Evolutionary conservation across 306 rosid genomes (phyloP).

Genomic region (Prunus salicina): DNA sequence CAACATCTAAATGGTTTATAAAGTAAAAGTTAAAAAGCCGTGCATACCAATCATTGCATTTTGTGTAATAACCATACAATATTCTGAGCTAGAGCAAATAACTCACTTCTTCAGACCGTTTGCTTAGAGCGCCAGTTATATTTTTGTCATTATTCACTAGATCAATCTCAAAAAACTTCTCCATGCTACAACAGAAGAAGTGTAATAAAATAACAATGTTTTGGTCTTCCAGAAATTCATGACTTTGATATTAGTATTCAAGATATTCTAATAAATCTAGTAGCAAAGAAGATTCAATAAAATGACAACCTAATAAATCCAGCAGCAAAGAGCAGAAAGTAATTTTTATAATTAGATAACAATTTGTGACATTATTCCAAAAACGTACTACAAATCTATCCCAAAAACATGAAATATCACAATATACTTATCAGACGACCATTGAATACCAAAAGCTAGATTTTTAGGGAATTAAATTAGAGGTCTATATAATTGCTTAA

Average conservation of each 20-base stretch:
- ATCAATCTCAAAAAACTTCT: slow-evolving; percentile 32
- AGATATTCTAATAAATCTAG: not conserved
- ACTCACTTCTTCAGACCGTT: slow-evolving; percentile 48
- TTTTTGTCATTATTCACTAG: slow-evolving; percentile 19
- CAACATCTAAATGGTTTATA: slow-evolving; percentile 21
- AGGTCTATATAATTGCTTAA: too few relatives aligned
- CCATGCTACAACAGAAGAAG: slow-evolving; percentile 35
- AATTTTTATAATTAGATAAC: not conserved
- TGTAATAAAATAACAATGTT: not conserved
- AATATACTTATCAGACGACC: not conserved
- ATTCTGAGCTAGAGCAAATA: slow-evolving; percentile 4
- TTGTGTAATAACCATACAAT: slow-evolving; percentile 3
- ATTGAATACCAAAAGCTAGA: not conserved
- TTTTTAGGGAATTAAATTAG: too few relatives aligned
- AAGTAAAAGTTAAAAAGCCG: not conserved
- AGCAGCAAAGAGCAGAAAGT: too few relatives aligned
- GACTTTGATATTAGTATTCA: not conserved
- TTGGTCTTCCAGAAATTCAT: not conserved
- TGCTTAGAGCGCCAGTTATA: slow-evolving; percentile 23
- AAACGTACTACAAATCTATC: not conserved
- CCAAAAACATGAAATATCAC: not conserved
- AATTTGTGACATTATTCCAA: not conserved
- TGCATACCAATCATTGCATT: not conserved
- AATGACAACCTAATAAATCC: not conserved
- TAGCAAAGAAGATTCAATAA: not conserved